Percentiles rank a stretch among this genome's conserved stretches.
Evolutionary conservation across 768 basidiomycete genomes (phyloP).

Genomic region (Pholiota microspora): DNA sequence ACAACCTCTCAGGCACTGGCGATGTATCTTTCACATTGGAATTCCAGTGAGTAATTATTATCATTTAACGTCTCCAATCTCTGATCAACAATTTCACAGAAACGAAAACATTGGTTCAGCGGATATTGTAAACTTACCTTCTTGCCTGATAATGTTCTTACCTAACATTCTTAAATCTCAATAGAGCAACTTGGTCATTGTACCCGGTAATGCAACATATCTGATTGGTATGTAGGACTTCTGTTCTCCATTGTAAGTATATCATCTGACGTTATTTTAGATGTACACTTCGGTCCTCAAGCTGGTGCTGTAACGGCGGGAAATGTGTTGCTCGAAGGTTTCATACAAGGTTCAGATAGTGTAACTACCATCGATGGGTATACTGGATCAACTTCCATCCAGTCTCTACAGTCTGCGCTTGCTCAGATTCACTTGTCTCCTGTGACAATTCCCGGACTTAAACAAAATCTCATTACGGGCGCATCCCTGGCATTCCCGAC

Average conservation of each 20-base stretch:
- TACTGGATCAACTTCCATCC: slow-evolving; percentile 53
- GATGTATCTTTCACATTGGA: slow-evolving; percentile 61
- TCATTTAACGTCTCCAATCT: background rate
- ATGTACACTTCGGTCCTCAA: slow-evolving; percentile 61
- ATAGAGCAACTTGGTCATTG: slow-evolving; percentile 53
- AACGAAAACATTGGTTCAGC: slow-evolving; percentile 56
- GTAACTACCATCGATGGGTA: slow-evolving; percentile 56
- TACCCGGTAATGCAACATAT: slow-evolving; percentile 56
- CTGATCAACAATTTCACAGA: slow-evolving; percentile 22
- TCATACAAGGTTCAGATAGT: slow-evolving; percentile 60
- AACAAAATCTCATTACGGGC: slow-evolving; percentile 57
- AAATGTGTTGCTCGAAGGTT: slow-evolving; percentile 58
- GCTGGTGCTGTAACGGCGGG: slow-evolving; percentile 54
- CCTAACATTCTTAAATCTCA: slow-evolving; percentile 8
- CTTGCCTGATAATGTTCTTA: background rate
- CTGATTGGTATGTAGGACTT: slow-evolving; percentile 39
- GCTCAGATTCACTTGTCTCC: slow-evolving; percentile 58
- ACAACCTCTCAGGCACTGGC: slow-evolving; percentile 41
- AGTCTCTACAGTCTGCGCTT: slow-evolving; percentile 59
- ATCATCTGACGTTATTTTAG: slow-evolving; percentile 23
- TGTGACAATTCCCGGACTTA: slow-evolving; percentile 62
- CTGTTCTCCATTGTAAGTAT: background rate
- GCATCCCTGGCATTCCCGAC: slow-evolving; percentile 59
- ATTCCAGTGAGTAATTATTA: slow-evolving; percentile 43
- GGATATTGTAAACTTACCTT: slow-evolving; percentile 40